These are phyloP conservation scores for Suillus paluster DNA, from an alignment of 768 basidiomycete species.

Conservation along the genomic window DNA sequence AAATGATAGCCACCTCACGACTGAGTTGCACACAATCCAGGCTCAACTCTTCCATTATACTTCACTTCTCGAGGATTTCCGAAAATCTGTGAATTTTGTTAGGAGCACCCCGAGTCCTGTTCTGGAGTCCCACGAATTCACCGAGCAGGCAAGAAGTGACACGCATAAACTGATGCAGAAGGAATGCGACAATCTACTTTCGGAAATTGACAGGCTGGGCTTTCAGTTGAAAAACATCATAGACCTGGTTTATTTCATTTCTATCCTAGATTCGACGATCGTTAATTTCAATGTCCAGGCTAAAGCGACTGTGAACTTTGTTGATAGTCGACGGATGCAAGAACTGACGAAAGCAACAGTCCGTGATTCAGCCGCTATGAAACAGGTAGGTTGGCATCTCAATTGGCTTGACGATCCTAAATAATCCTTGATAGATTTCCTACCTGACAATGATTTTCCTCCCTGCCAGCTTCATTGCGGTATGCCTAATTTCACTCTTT, in stretches of 20 bases:
- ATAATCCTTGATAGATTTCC: conserved; percentile 40
- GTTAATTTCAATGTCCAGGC: conserved; percentile 39
- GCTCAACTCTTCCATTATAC: conserved; percentile 62
- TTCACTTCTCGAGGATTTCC: conserved; percentile 59
- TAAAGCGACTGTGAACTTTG: conserved; percentile 57
- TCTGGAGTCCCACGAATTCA: conserved; percentile 35
- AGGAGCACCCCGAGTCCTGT: conserved; percentile 52
- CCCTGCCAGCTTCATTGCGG: conserved; percentile 50
- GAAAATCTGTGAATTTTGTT: conserved; percentile 55
- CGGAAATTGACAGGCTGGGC: conserved; percentile 52
- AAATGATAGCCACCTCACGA: conserved; percentile 47
- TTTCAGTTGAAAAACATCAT: conserved; percentile 27
- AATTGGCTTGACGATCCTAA: conserved; percentile 9
- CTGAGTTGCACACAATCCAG: conserved; percentile 59
- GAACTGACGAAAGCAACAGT: conserved; percentile 12
- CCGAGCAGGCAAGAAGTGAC: conserved; percentile 7
- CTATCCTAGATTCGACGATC: neutral
- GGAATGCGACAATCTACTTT: conserved; percentile 52
- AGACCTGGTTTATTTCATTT: conserved; percentile 22
- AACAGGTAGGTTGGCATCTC: conserved; percentile 22
- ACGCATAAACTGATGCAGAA: conserved; percentile 43
- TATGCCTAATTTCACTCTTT: conserved; percentile 16
- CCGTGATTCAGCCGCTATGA: conserved; percentile 19
- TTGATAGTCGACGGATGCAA: conserved; percentile 40
- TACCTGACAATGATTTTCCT: conserved; percentile 63